Evolutionary conservation across 2,329 filamentous ascomycete species (phyloP).

Genomic region (Davidsoniella australis): DNA sequence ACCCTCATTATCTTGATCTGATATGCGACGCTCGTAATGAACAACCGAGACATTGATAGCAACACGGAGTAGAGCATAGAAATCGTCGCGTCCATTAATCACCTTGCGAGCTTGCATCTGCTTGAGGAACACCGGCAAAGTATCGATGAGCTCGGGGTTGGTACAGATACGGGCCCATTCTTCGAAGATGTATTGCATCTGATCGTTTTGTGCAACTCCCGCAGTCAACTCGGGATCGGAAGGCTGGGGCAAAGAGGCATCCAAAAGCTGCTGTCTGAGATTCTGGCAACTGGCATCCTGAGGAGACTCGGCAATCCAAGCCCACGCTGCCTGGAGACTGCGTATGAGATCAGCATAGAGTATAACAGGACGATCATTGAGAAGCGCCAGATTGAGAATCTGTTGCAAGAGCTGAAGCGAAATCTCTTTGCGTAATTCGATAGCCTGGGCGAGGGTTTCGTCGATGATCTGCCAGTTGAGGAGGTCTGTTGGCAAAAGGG

Average conservation of each 20-base stretch:
- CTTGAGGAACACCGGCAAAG: slow-evolving; percentile 60
- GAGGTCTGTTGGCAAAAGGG: slow-evolving; percentile 41
- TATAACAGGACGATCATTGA: slow-evolving; percentile 60
- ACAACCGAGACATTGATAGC: slow-evolving; percentile 67
- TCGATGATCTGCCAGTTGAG: slow-evolving; percentile 51
- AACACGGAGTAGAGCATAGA: slow-evolving; percentile 61
- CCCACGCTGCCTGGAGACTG: slow-evolving; percentile 64
- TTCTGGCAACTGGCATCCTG: slow-evolving; percentile 46
- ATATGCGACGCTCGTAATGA: slow-evolving; percentile 56
- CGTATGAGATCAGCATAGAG: slow-evolving; percentile 73
- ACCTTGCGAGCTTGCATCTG: slow-evolving; percentile 64
- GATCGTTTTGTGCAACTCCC: slow-evolving; percentile 49
- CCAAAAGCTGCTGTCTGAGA: slow-evolving; percentile 46
- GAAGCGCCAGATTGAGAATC: slow-evolving; percentile 60
- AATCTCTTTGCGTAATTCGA: slow-evolving; percentile 51
- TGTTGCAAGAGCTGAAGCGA: slow-evolving; percentile 68
- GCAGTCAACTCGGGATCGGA: slow-evolving; percentile 25
- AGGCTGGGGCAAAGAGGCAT: slow-evolving; percentile 24
- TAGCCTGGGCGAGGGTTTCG: slow-evolving; percentile 52
- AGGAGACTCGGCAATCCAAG: slow-evolving; percentile 63
- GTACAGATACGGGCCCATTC: slow-evolving; percentile 81
- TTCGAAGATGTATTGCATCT: slow-evolving; percentile 87
- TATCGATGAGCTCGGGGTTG: slow-evolving; percentile 59
- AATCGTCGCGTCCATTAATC: slow-evolving; percentile 57
- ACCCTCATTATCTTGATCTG: slow-evolving; percentile 39